Conservation (phyloP, 1,284 basidiomycete genomes). For the Leccinum fuscescens region DNA sequence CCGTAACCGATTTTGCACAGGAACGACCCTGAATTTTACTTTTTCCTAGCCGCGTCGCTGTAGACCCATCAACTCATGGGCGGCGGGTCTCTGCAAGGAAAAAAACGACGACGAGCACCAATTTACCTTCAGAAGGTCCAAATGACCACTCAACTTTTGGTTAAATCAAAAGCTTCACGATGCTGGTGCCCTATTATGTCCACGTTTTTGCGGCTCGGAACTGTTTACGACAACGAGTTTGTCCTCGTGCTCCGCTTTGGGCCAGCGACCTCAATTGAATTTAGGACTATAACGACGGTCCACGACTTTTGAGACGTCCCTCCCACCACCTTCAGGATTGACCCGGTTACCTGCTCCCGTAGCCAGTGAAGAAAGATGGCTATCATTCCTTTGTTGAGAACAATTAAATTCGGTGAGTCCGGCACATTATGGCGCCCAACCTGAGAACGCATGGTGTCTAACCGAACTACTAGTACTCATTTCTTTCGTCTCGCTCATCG, state of each 20-base stretch:
- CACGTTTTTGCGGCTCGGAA: neutral
- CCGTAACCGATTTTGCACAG: neutral
- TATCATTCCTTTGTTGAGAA: conserved; percentile 26
- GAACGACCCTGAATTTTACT: conserved; percentile 11
- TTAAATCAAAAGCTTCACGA: neutral
- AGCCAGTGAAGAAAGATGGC: conserved; percentile 21
- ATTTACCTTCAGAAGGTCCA: neutral
- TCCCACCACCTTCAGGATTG: neutral
- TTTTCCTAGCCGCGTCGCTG: neutral
- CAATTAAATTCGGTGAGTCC: conserved; percentile 23
- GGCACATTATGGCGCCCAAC: neutral
- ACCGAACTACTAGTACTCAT: conserved; percentile 11
- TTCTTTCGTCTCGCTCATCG: conserved; percentile 17
- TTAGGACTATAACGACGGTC: neutral
- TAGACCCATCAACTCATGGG: neutral
- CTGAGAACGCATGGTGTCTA: neutral
- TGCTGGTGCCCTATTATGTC: conserved; percentile 1
- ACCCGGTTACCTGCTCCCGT: neutral
- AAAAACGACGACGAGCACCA: neutral
- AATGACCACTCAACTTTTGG: neutral
- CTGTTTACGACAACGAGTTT: conserved; percentile 6
- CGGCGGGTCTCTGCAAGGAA: neutral
- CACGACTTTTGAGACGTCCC: neutral
- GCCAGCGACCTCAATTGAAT: neutral
- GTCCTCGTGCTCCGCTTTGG: neutral